Evolutionary conservation across 2,329 filamentous ascomycete genomes (phyloP), one percentile per base, ranked within the genome.

Genomic region (Aspergillus sp.): DNA sequence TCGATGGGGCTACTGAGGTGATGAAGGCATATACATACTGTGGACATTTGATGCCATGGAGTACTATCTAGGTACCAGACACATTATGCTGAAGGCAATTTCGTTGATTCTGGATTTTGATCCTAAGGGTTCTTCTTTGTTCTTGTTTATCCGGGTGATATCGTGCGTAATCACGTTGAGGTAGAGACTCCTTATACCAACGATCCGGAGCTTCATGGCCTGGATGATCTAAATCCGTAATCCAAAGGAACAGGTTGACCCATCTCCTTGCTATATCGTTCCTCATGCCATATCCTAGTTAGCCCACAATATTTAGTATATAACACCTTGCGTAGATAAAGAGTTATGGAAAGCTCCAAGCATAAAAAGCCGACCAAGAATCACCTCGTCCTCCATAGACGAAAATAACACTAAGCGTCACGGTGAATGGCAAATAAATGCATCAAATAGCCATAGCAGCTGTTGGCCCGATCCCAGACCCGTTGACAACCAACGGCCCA

Each of bases 401-500:
- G 11, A 13, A 15, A 15, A 13, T 8, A 41, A 41, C 11, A 41
- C 15, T 41, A 17, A 41, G 11, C 15, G 34, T 41, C 13, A 41
- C 15, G 15, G 11, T 41, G 13, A 6, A 41, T 41, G 11, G 34
- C 11, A 41, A 15, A 41, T 6, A 41, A 15, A 46, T 2, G 25
- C 25, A 54, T 62, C 59, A 70, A 50, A 58, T 63, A 23, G 53
- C 57, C 28, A 67, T 50, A 7, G 55, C 51, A 7, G 64, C 64
- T 23, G 66, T 68, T 34, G 61, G 58, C 22, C 71, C 69, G 23
- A 67, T 57, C 13, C 69, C 69, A 22, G 74, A 76, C 22, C 74
- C 74, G 59, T 76, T 76, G 8, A 76, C 70, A 9, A 76, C 74
- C 48, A 76, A 62, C 11, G 74, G 74, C 53, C 70, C 69, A 34